phyloP scores from a whole-genome alignment of 2,329 filamentous ascomycete species.

The Bimuria novae-zelandiae region DNA sequence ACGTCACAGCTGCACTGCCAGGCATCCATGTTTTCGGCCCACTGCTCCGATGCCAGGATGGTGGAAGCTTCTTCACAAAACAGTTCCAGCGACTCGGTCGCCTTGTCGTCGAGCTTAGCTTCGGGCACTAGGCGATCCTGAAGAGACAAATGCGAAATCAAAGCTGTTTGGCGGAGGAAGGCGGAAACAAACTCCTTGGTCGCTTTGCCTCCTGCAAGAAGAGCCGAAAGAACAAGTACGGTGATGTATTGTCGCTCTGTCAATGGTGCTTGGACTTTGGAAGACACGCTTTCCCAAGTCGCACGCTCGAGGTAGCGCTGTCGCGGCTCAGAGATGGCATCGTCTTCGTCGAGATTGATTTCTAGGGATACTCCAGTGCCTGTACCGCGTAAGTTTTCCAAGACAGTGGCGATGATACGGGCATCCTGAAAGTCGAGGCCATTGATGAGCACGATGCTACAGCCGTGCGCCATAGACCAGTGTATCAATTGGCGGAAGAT shows the following conservation, averaged over 20 bases:
- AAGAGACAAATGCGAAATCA: constrained; percentile 50
- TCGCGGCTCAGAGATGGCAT: constrained; percentile 9
- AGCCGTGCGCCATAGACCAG: constrained; percentile 59
- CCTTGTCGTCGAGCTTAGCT: constrained; percentile 38
- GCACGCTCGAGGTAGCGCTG: constrained; percentile 11
- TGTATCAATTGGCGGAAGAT: constrained; percentile 57
- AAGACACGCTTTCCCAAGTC: constrained; percentile 13
- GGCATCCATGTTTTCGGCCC: constrained; percentile 34
- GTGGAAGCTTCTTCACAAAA: constrained; percentile 46
- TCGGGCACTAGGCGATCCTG: constrained; percentile 43
- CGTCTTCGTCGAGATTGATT: constrained; percentile 8
- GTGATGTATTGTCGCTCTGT: constrained; percentile 44
- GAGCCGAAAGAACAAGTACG: constrained; percentile 38
- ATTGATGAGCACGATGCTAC: constrained; percentile 68
- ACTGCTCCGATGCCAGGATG: constrained; percentile 46
- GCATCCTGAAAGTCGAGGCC: constrained; percentile 66
- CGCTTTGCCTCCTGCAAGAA: constrained; percentile 34
- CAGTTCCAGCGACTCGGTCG: constrained; percentile 39
- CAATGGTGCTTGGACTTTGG: constrained; percentile 25
- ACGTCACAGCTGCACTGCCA: constrained; percentile 49
- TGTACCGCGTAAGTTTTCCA: constrained; percentile 22
- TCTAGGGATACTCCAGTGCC: constrained; percentile 21
- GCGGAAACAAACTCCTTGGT: constrained; percentile 41
- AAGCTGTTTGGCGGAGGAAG: constrained; percentile 51
- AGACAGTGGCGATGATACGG: constrained; percentile 53